Conservation (phyloP, 2,329 filamentous ascomycete species). For the Diaporthe vaccinii region DNA sequence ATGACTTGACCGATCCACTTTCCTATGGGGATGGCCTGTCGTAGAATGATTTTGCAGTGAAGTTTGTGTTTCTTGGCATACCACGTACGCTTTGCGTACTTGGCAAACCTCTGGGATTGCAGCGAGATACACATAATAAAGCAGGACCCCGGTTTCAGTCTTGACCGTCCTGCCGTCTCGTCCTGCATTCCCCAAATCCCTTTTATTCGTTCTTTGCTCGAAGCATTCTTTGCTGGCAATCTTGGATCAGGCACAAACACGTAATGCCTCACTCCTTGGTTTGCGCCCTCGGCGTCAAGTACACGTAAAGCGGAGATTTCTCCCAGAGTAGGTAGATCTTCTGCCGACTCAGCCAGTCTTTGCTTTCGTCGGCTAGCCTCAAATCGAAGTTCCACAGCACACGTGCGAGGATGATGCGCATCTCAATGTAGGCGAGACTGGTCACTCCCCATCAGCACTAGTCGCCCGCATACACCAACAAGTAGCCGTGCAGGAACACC, state of each 20-base stretch:
- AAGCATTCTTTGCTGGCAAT: not conserved
- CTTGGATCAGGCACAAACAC: not conserved
- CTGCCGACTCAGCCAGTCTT: conserved; percentile 47
- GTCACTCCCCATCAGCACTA: conserved; percentile 32
- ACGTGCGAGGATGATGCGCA: conserved; percentile 51
- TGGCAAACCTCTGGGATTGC: not conserved
- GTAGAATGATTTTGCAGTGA: not conserved
- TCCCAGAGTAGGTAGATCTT: conserved; percentile 49
- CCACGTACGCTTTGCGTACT: not conserved
- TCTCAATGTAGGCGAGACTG: conserved; percentile 53
- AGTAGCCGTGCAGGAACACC: not conserved
- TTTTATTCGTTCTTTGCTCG: not conserved
- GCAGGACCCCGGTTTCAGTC: not conserved
- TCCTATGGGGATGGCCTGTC: not conserved
- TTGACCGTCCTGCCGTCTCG: not conserved
- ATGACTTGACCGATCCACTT: not conserved
- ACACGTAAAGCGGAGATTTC: conserved; percentile 48
- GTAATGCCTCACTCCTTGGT: not conserved
- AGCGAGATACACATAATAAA: not conserved
- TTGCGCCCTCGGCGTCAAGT: conserved; percentile 41
- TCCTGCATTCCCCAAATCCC: not conserved
- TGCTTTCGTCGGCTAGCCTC: conserved; percentile 45
- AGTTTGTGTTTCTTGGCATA: not conserved
- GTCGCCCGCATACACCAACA: not conserved
- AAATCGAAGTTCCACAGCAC: conserved; percentile 53